A percentile compares a stretch with the other conserved stretches of the same genome.
Conservation (phyloP, 208 protist species). For the Trypanosoma avium region DNA sequence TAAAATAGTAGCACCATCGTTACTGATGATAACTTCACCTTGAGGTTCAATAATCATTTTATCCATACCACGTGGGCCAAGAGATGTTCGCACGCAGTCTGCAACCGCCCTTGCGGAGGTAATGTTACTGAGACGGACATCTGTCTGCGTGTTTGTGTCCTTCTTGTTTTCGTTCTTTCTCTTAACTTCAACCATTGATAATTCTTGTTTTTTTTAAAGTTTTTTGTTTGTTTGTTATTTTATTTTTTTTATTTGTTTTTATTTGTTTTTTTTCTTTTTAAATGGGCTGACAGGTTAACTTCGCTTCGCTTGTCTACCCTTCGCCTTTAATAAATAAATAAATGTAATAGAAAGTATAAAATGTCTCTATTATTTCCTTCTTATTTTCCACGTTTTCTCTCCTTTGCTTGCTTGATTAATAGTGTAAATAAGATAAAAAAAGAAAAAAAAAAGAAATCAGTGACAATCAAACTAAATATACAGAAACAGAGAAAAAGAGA, state of each 20-base stretch:
- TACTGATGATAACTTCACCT: conserved; percentile 98
- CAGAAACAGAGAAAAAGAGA: conserved; percentile 8
- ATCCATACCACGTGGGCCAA: conserved; percentile 99
- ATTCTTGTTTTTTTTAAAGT: conserved; percentile 15
- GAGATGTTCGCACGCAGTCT: conserved; percentile 97
- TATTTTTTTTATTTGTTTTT: conserved; percentile 21
- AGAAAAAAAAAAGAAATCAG: no score
- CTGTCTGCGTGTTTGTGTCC: conserved; percentile 89
- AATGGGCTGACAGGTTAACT: background rate
- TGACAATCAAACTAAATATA: no score
- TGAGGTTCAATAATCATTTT: conserved; percentile 91
- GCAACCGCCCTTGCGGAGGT: conserved; percentile 94
- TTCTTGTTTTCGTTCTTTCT: conserved; percentile 81
- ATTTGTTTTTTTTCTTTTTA: conserved; percentile 10
- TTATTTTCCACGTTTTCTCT: no score
- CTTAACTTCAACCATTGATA: conserved; percentile 9
- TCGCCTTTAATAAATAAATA: no score
- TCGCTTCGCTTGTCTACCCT: background rate
- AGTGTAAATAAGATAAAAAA: no score
- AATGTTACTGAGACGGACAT: conserved; percentile 94
- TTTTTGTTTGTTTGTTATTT: conserved; percentile 17
- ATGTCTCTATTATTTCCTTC: no score
- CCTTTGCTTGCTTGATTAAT: no score
- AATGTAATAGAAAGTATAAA: no score
- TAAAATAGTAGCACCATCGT: conserved; percentile 99